These are phyloP conservation scores for Fraxinus excelsior DNA, from an alignment of 257 asterid genomes.

Conservation along the genomic window DNA sequence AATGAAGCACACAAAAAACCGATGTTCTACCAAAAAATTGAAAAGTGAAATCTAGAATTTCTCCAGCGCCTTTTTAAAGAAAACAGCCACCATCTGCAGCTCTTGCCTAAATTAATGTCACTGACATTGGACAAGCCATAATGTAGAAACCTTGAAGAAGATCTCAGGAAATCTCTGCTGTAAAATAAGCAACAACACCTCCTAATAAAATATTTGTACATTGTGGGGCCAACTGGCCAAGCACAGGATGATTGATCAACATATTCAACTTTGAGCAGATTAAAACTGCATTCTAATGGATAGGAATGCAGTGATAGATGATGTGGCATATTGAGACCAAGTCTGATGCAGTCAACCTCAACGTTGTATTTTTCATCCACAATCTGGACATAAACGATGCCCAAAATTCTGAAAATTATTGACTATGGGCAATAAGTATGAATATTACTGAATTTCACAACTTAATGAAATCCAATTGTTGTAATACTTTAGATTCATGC, in stretches of 20 bases:
- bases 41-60: background rate
- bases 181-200: background rate
- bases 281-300: constrained; percentile 2
- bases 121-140: background rate
- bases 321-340: constrained; percentile 2
- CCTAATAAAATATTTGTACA: constrained; percentile 16
- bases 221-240: constrained; percentile 8
- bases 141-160: background rate
- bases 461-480: constrained; percentile 12
- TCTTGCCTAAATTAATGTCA: background rate
- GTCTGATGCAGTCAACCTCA: constrained; percentile 6
- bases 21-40: constrained; percentile 10
- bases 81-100: constrained; percentile 9
- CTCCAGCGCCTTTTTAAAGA: background rate
- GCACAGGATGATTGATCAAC: background rate
- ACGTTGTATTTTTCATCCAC: constrained; percentile 15
- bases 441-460: constrained; percentile 16
- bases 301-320: constrained; percentile 8
- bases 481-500: constrained; percentile 24
- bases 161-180: background rate
- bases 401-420: constrained; percentile 12
- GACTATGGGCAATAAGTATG: constrained; percentile 2
- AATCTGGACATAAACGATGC: constrained; percentile 10
- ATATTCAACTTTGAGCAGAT: constrained; percentile 1
- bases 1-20: background rate